Evolutionary conservation across 129 eudicot species (phyloP), one percentile per base, ranked within the genome.

Genomic region (Artemisia annua): DNA sequence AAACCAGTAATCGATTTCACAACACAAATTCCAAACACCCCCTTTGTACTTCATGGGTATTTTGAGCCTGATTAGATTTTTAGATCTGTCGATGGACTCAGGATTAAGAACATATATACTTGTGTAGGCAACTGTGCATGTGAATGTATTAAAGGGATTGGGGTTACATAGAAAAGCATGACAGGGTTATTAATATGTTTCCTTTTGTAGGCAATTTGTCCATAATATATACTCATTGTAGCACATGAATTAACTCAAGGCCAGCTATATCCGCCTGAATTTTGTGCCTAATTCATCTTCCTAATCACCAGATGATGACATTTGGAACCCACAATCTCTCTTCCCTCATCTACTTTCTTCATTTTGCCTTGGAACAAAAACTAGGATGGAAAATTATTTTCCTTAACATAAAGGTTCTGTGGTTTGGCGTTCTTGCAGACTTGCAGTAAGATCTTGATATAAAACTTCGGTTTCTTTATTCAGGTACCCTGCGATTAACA

Each of bases 401-500:
- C 46, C 11, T 39, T 1, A 0, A 8, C 46, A 8, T 39, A 39
- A 7, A 35, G 2, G 11, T 39, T 39, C 11, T 7, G 46, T 52
- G 57, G 32, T 24, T 75, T 6, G 44, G 5, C 51, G 50, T 22
- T 4, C 30, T 24, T 0, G 73, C 22, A 7, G 26, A 43, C 32
- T 55, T 39, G 67, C 24, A 11, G 55, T 57, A 58, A 48, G 69
- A 57, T 58, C 14, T 46, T 59, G 3, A 46, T 73, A 71, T 55
- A 35, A 50, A 43, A 64, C 46, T 0, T 22, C 2, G 68, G 32
- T 24, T 63, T 68, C 3, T 68, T 44, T 28, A 35, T 75, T 48
- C 79, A 93, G 98, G 99, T 94, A 94, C 75, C 97, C 99, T 57
- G 97, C 99, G 3, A 90, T 90, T 62, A 94, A 94, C 84, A 94